Percentiles rank a stretch among this genome's conserved stretches.
phyloP scores from a whole-genome alignment of 2,329 filamentous ascomycete genomes.

The Ophiobolus disseminans region DNA sequence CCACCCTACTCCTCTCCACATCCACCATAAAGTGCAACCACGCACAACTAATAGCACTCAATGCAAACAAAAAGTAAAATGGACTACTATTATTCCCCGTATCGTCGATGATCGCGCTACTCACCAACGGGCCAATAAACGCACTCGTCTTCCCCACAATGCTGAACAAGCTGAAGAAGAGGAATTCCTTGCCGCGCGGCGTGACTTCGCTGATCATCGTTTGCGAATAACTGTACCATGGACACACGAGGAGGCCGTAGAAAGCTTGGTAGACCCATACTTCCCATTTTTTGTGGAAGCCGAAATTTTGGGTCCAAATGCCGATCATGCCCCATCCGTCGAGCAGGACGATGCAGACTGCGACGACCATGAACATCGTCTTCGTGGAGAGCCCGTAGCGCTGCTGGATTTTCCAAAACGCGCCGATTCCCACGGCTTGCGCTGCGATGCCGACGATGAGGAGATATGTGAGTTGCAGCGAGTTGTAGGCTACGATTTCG shows the following conservation, averaged over 20 bases:
- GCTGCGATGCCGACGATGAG: slow-evolving; percentile 70
- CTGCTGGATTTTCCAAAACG: slow-evolving; percentile 68
- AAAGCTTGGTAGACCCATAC: slow-evolving; percentile 60
- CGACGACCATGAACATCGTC: slow-evolving; percentile 72
- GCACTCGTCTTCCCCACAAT: slow-evolving; percentile 73
- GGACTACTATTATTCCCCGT: slow-evolving; percentile 65
- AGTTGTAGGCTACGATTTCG: slow-evolving; percentile 69
- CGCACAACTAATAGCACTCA: slow-evolving; percentile 30
- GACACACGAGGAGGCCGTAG: slow-evolving; percentile 71
- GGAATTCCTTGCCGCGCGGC: slow-evolving; percentile 70
- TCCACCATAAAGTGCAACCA: slow-evolving; percentile 34
- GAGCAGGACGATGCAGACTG: slow-evolving; percentile 67
- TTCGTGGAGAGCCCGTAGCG: slow-evolving; percentile 67
- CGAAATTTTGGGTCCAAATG: slow-evolving; percentile 62
- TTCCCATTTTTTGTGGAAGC: slow-evolving; percentile 63
- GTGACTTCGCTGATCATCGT: slow-evolving; percentile 76
- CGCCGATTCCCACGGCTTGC: slow-evolving; percentile 68
- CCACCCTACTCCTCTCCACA: slow-evolving; percentile 31
- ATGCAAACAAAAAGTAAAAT: slow-evolving; percentile 67
- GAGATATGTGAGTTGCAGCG: slow-evolving; percentile 69
- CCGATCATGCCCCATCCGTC: slow-evolving; percentile 67
- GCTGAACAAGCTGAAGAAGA: slow-evolving; percentile 74
- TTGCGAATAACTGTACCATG: slow-evolving; percentile 74
- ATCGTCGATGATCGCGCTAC: slow-evolving; percentile 71
- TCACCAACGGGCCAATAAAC: slow-evolving; percentile 74